Evolutionary conservation across 106 monocot species (phyloP).

Genomic region (Posidonia australis): DNA sequence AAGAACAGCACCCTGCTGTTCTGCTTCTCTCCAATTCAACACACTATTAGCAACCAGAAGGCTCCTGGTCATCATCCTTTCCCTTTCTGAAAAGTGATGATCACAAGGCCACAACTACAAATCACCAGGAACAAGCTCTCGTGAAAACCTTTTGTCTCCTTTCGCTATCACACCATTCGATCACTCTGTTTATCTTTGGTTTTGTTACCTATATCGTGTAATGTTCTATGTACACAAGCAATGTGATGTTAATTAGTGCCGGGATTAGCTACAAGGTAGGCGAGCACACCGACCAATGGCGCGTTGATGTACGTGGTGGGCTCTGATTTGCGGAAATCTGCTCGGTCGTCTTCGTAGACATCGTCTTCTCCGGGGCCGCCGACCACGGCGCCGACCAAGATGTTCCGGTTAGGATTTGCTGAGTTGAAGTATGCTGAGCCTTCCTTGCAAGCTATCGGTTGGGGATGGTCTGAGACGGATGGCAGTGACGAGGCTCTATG

Average conservation of each 20-base stretch:
- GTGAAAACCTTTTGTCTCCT: background rate
- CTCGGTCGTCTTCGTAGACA: constrained; percentile 69
- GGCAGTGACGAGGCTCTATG: constrained; percentile 84
- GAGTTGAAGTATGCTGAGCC: constrained; percentile 67
- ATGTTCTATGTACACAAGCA: background rate
- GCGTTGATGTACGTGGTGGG: constrained; percentile 98
- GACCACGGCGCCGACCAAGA: constrained; percentile 70
- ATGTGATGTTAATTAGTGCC: no score
- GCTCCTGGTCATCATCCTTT: background rate
- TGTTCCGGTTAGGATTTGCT: constrained; percentile 46
- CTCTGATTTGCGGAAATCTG: constrained; percentile 77
- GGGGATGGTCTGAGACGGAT: constrained; percentile 35
- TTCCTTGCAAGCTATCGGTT: constrained; percentile 61
- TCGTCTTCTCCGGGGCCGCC: constrained; percentile 88
- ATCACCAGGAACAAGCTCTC: background rate
- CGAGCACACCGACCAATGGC: constrained; percentile 80
- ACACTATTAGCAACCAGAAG: background rate
- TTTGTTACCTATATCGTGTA: background rate
- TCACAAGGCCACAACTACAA: background rate
- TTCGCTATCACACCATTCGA: no score
- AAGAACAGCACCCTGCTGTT: background rate
- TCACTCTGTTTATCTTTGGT: no score
- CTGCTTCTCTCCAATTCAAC: background rate
- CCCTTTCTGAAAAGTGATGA: background rate
- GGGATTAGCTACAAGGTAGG: constrained; percentile 63